Evolutionary conservation across 2,329 filamentous ascomycete genomes (phyloP).

Genomic region (Trichoderma sp.): DNA sequence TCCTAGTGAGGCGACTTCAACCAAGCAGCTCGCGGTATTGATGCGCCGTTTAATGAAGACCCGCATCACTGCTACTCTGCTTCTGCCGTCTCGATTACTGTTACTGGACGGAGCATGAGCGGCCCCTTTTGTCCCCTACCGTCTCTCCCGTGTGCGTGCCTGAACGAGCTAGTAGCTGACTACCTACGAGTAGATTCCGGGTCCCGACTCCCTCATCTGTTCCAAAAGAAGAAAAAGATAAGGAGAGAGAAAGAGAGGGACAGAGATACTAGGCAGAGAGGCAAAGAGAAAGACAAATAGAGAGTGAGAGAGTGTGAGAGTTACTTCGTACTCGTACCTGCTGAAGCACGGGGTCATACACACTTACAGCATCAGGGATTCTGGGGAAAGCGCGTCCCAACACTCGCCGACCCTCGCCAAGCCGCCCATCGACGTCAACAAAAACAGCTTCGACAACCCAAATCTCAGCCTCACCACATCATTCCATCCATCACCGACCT

Average conservation of each 20-base stretch:
- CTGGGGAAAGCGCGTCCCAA: not conserved
- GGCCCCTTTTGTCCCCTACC: constrained; percentile 8
- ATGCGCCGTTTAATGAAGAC: not conserved
- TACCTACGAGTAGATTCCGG: not conserved
- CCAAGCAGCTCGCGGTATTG: not conserved
- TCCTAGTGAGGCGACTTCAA: not conserved
- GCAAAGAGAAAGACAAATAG: not conserved
- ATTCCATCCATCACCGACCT: constrained; percentile 7
- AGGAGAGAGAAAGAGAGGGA: not conserved
- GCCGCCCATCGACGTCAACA: not conserved
- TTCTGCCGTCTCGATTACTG: not conserved
- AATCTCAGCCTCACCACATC: not conserved
- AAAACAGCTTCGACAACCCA: not conserved
- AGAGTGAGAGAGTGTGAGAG: not conserved
- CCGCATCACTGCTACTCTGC: constrained; percentile 8
- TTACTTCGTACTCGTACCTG: not conserved
- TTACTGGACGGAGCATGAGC: too few species aligned
- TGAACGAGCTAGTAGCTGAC: not conserved
- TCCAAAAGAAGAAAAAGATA: not conserved
- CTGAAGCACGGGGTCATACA: too few species aligned
- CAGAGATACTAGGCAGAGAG: not conserved
- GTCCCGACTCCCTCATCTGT: not conserved
- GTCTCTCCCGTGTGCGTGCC: not conserved
- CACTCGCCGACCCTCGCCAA: not conserved
- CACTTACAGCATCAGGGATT: not conserved